Evolutionary conservation across 2,329 filamentous ascomycete genomes (phyloP), one percentile per base, ranked within the genome.

Genomic region (Calonectria fujianensis): DNA sequence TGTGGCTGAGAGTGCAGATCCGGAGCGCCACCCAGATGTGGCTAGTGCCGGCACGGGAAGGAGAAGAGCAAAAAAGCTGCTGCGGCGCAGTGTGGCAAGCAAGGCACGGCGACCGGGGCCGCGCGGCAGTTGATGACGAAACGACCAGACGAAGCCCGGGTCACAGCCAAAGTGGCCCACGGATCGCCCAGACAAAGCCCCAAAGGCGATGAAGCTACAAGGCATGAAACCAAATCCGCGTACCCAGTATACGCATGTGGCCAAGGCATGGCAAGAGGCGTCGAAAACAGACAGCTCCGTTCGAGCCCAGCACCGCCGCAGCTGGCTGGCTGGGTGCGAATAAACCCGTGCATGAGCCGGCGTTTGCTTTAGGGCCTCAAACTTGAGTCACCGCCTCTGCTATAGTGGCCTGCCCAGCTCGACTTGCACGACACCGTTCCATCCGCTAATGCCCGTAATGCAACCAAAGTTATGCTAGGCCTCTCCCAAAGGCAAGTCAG

Each of bases 61-160:
- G 41, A n/a, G 5, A 48, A 48, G 20, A 11, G 20, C 37, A 39
- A 29, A 18, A 39, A n/a, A 67, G 29, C n/a, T 37, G 64, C 64
- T 29, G 48, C 31, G 11, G 48, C 65, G 31, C 39, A 67, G 65
- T 24, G 37, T 41, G 39, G 39, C 39, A 41, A 41, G 39, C 39
- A 41, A 41, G 5, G 14, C 14, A 41, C 18, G 37, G 20, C 20
- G 57, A 59, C 52, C 24, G n/a, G 48, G 24, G 65, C 65, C 65
- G 50, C 71, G 71, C 71, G 65, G 71, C 65, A 59, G 31, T 59
- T 63, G 52, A 69, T 69, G 64, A 73, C 65, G 64, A 73, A 64
- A 27, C 54, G 37, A 51, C 50, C 41, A n/a, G 67, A 69, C 57
- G 45, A 63, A 70, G 45, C 27, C 45, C 41, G 14, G 68, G 68